These are phyloP conservation scores for Mortierella antarctica DNA, from an alignment of 192 early-diverging fungal species.

Conservation along the genomic window DNA sequence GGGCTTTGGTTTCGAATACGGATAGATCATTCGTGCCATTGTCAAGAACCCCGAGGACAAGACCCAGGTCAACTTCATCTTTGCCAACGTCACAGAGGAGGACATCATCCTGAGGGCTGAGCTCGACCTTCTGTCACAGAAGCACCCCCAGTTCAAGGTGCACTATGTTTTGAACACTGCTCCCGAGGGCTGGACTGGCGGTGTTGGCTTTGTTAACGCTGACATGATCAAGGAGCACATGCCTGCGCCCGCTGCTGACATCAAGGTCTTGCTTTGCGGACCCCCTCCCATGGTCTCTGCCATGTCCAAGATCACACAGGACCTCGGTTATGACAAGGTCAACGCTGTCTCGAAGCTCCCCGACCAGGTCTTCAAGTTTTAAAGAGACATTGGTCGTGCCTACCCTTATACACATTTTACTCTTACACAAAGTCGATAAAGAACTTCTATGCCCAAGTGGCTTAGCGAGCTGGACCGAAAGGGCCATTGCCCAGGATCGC, in stretches of 20 bases:
- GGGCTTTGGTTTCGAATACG: background rate
- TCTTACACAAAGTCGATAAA: too few species aligned
- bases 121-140: constrained; percentile 77
- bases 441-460: too few species aligned
- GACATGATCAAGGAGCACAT: constrained; percentile 81
- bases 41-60: constrained; percentile 88
- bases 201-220: constrained; percentile 87
- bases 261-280: constrained; percentile 93
- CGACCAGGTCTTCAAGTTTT: constrained; percentile 94
- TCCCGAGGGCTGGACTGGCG: constrained; percentile 83
- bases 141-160: constrained; percentile 83
- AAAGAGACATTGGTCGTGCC: constrained; percentile 21
- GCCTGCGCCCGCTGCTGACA: constrained; percentile 78
- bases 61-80: constrained; percentile 89
- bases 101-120: constrained; percentile 90
- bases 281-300: constrained; percentile 91
- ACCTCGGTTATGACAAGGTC: constrained; percentile 84
- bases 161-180: constrained; percentile 88
- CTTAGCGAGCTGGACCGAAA: too few species aligned
- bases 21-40: constrained; percentile 85
- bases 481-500: too few species aligned
- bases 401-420: too few species aligned
- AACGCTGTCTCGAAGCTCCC: constrained; percentile 82
- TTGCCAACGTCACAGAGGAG: constrained; percentile 89
- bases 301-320: constrained; percentile 75